Conservation (phyloP, 1,139 yeast species). For the Lodderomyces metapsilosis region DNA sequence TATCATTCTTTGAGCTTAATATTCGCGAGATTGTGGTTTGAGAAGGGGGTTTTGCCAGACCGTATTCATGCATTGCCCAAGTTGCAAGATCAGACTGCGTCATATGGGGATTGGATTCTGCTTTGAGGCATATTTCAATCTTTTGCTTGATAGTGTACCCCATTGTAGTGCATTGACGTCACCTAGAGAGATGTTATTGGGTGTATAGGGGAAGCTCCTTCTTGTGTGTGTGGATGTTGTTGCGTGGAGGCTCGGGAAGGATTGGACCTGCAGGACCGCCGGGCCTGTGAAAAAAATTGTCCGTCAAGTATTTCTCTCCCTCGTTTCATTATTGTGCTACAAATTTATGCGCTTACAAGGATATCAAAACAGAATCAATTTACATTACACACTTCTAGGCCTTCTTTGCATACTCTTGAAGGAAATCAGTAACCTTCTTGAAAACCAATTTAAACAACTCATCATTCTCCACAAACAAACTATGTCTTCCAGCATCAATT, state of each 20-base stretch:
- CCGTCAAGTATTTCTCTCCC: neutral
- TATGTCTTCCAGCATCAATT: slow-evolving; percentile 42
- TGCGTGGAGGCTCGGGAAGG: too few species aligned
- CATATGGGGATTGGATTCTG: slow-evolving; percentile 65
- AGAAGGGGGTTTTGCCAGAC: slow-evolving; percentile 54
- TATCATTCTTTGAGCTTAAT: slow-evolving; percentile 55
- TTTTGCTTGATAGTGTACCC: slow-evolving; percentile 63
- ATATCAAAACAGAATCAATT: slow-evolving; percentile 6
- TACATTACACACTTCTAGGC: neutral
- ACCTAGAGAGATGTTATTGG: too few species aligned
- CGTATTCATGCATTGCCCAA: slow-evolving; percentile 61
- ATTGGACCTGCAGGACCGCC: too few species aligned
- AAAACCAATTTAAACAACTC: slow-evolving; percentile 33
- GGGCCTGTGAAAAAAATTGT: neutral
- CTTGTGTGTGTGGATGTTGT: too few species aligned
- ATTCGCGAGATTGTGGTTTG: slow-evolving; percentile 69
- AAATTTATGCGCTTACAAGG: slow-evolving; percentile 2
- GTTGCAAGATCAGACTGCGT: slow-evolving; percentile 64
- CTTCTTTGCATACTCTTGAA: slow-evolving; percentile 18
- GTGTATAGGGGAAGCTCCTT: neutral
- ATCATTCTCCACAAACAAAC: slow-evolving; percentile 44
- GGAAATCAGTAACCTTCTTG: slow-evolving; percentile 38
- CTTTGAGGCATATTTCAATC: slow-evolving; percentile 64
- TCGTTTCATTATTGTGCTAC: neutral
- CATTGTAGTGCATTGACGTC: slow-evolving; percentile 25